phyloP scores from a whole-genome alignment of 371 early-diverging fungal species.

The Coemansia sp. region DNA sequence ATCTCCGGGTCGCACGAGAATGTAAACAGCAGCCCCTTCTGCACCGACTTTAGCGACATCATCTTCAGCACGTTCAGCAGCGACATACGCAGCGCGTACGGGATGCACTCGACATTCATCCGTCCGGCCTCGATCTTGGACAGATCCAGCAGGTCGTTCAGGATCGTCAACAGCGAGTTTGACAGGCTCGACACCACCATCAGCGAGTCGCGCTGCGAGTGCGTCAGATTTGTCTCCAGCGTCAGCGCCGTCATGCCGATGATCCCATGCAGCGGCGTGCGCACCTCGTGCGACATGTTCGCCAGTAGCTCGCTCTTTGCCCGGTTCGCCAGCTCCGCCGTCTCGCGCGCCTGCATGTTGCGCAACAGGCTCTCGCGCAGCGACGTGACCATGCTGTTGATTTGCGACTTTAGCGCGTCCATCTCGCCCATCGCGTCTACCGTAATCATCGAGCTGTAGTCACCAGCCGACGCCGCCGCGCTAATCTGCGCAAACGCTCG shows the following conservation, averaged over 20 bases:
- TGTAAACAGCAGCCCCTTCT: constrained; percentile 56
- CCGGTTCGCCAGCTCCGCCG: constrained; percentile 73
- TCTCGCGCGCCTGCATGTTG: constrained; percentile 69
- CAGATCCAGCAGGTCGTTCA: constrained; percentile 80
- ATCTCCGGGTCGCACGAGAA: constrained; percentile 65
- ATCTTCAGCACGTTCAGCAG: constrained; percentile 69
- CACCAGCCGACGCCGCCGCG: constrained; percentile 57
- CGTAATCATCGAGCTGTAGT: constrained; percentile 66
- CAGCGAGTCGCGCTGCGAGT: constrained; percentile 73
- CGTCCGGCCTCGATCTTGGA: constrained; percentile 83
- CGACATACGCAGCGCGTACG: constrained; percentile 67
- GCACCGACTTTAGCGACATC: constrained; percentile 65
- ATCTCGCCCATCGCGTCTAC: constrained; percentile 74
- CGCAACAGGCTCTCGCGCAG: constrained; percentile 69
- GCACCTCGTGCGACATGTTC: constrained; percentile 73
- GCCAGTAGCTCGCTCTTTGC: constrained; percentile 74
- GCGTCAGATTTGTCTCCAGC: constrained; percentile 65
- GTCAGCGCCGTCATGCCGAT: constrained; percentile 73
- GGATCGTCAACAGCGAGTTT: constrained; percentile 67
- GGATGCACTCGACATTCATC: constrained; percentile 67
- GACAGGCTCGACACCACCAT: constrained; percentile 70
- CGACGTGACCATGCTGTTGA: constrained; percentile 70
- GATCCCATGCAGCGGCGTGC: constrained; percentile 80
- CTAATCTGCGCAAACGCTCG: constrained; percentile 50
- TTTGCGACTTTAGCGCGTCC: constrained; percentile 75